Conservation (phyloP, 1,139 yeast genomes). For the Pneumocystis wakefieldiae region DNA sequence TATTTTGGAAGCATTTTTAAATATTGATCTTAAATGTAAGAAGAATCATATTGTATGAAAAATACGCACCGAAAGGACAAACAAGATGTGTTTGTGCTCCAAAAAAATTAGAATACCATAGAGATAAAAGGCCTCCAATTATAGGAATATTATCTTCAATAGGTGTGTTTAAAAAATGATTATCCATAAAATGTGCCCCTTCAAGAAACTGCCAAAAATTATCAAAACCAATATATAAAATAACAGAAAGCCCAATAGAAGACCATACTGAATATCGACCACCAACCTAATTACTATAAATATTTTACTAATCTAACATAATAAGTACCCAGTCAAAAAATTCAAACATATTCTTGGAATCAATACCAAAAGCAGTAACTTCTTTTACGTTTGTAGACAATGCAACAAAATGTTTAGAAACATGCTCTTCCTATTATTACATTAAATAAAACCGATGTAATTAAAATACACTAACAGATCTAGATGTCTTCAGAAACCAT, state of each 20-base stretch:
- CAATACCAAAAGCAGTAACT: conserved; percentile 89
- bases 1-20: conserved; percentile 98
- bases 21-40: conserved; percentile 58
- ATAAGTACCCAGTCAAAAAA: conserved; percentile 63
- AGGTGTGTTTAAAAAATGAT: conserved; percentile 73
- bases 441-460: background rate
- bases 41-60: background rate
- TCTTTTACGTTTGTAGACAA: conserved; percentile 83
- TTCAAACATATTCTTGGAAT: conserved; percentile 95
- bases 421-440: conserved; percentile 32
- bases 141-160: conserved; percentile 83
- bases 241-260: conserved; percentile 91
- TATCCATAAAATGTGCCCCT: conserved; percentile 96
- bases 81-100: conserved; percentile 97
- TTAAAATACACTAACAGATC: conserved; percentile 26
- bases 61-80: conserved; percentile 44
- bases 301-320: background rate
- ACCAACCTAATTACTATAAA: conserved; percentile 40
- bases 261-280: conserved; percentile 99
- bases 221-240: conserved; percentile 86
- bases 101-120: conserved; percentile 96
- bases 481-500: conserved; percentile 73
- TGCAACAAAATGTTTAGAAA: conserved; percentile 96
- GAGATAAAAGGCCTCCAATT: conserved; percentile 80
- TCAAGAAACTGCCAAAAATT: conserved; percentile 79